Evolutionary conservation across 2,329 filamentous ascomycete genomes (phyloP), one percentile per base, ranked within the genome.

Genomic region (Lasiodiplodia sp.): DNA sequence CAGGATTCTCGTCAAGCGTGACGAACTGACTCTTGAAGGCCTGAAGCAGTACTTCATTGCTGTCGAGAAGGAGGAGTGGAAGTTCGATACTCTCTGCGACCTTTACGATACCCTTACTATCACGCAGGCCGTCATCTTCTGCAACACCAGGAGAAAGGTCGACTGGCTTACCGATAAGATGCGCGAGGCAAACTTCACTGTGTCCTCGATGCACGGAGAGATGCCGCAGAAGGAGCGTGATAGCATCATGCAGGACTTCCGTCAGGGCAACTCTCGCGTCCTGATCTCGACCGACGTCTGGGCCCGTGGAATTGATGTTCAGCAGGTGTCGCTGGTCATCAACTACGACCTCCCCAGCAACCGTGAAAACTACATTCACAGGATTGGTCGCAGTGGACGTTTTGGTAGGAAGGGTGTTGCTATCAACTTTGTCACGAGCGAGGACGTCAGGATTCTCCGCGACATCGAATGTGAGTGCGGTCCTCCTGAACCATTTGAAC

Each of bases 101-200:
- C 90, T 99, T 69, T 99, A 99, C 87, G 96, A 99, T 80, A 98
- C 96, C 14, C 88, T 99, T 55, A 99, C 96, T 67, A 98, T 99
- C 78, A 98, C 96, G 18, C 96, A 98, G 84, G 96, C 96, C 56
- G 96, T 99, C 80, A 99, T 99, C 80, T 99, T 99, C 87, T 99
- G 96, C 87, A 99, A 99, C 83, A 99, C 96, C 7, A 91, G 96
- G 73, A 90, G 96, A 81, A 99, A 99, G 92, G 96, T 99, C 66
- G 96, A 99, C 81, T 99, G 96, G 96, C 85, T 99, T 70, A 98
- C 96, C 4, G 96, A 99, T 84, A 99, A 99, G 87, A 97, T 99
- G 93, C 92, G 94, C 72, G 96, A 97, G 80, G 93, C 94, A 75
- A 97, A 99, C 84, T 99, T 99, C 81, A 99, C 96, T 0, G 96